A percentile compares a stretch with the other conserved stretches of the same genome.
Conservation (phyloP, 345 rosid species). For the Hibiscus tridactylites region DNA sequence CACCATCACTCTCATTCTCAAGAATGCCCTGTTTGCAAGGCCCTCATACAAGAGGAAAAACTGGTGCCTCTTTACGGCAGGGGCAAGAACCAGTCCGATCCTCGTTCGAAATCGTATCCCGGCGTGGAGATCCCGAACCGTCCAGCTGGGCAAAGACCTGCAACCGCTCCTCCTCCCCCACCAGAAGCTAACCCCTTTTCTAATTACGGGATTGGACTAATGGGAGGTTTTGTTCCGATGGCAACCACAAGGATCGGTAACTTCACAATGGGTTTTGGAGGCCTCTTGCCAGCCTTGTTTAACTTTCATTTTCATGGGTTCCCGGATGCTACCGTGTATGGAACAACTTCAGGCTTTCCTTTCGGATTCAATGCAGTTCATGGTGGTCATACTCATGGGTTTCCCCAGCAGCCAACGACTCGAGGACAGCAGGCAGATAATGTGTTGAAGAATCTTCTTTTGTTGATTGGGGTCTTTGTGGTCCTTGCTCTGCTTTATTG, state of each 20-base stretch:
- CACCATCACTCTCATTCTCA: constrained; percentile 76
- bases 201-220: constrained; percentile 53
- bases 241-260: constrained; percentile 61
- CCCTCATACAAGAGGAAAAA: constrained; percentile 77
- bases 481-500: constrained; percentile 44
- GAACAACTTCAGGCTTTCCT: constrained; percentile 57
- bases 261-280: constrained; percentile 69
- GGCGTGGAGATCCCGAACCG: constrained; percentile 62
- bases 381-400: constrained; percentile 45
- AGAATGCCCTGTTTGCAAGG: constrained; percentile 94
- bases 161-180: constrained; percentile 58
- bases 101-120: constrained; percentile 56
- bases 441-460: constrained; percentile 42
- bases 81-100: constrained; percentile 72
- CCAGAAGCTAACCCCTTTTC: constrained; percentile 37
- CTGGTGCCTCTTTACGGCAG: constrained; percentile 94
- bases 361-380: constrained; percentile 42
- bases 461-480: constrained; percentile 49
- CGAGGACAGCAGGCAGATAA: constrained; percentile 49
- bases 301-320: constrained; percentile 71
- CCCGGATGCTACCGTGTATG: constrained; percentile 57
- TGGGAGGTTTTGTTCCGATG: constrained; percentile 68
- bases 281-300: constrained; percentile 67
- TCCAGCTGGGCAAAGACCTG: constrained; percentile 74
- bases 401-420: constrained; percentile 21